Percentiles rank a stretch among this genome's conserved stretches.
Evolutionary conservation across 495 filamentous ascomycete species (phyloP).

Genomic region (Neurospora cerealis): DNA sequence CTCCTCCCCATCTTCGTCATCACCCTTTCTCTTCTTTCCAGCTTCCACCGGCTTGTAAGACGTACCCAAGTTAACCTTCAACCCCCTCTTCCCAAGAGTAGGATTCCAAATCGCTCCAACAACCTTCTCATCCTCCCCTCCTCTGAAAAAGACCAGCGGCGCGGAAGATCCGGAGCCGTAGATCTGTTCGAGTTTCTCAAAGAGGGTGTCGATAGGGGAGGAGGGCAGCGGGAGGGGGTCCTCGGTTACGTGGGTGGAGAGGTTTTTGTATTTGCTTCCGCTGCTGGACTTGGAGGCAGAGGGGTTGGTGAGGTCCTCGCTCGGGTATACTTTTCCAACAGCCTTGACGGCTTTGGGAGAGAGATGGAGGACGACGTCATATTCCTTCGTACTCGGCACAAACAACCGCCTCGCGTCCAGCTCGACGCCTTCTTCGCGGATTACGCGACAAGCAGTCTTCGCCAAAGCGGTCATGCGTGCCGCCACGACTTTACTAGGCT

Average conservation of each 20-base stretch:
- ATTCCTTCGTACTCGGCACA: constrained; percentile 55
- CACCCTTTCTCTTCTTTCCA: not conserved
- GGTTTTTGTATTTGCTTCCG: constrained; percentile 57
- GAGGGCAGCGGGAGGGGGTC: constrained; percentile 31
- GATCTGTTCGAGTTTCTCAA: constrained; percentile 43
- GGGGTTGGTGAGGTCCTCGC: constrained; percentile 9
- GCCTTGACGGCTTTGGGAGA: constrained; percentile 36
- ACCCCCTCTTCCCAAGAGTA: constrained; percentile 39
- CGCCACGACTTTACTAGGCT: constrained; percentile 72
- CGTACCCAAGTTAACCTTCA: constrained; percentile 59
- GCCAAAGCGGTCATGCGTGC: constrained; percentile 74
- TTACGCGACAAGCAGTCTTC: constrained; percentile 51
- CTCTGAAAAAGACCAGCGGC: constrained; percentile 65
- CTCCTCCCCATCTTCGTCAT: constrained; percentile 10
- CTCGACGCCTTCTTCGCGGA: constrained; percentile 46
- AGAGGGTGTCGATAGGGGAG: constrained; percentile 41
- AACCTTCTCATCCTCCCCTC: constrained; percentile 41
- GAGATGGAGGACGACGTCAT: constrained; percentile 75
- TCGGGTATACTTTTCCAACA: constrained; percentile 12
- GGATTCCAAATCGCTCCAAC: constrained; percentile 84
- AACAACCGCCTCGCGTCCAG: constrained; percentile 58
- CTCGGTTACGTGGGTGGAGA: constrained; percentile 35
- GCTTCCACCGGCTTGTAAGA: constrained; percentile 47
- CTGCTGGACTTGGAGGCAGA: not conserved
- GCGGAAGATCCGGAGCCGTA: constrained; percentile 42